Evolutionary conservation across 2,329 filamentous ascomycete genomes (phyloP).

Genomic region (Hirsutella rhossiliensis): DNA sequence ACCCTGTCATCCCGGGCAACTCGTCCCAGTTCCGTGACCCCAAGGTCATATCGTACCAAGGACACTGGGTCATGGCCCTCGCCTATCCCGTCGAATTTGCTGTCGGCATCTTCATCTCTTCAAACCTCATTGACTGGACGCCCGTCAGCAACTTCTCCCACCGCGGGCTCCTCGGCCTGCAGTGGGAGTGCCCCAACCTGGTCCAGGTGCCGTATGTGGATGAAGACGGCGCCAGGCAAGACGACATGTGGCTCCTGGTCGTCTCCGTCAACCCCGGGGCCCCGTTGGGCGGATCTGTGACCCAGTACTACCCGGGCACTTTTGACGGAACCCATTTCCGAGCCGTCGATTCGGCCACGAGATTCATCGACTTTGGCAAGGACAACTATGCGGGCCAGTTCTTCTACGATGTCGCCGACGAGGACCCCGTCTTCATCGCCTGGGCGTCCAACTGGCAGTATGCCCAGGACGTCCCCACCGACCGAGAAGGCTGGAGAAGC

Average conservation of each 20-base stretch:
- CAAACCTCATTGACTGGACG: constrained; percentile 46
- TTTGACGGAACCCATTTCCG: constrained; percentile 55
- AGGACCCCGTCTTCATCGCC: constrained; percentile 19
- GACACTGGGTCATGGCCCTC: constrained; percentile 46
- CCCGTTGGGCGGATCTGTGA: constrained; percentile 41
- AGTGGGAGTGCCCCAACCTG: constrained; percentile 54
- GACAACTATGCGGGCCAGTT: constrained; percentile 24
- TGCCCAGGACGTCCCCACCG: constrained; percentile 16
- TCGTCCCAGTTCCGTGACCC: constrained; percentile 52
- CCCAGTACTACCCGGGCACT: constrained; percentile 42
- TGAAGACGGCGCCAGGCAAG: constrained; percentile 15
- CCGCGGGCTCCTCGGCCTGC: constrained; percentile 36
- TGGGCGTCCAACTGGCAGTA: constrained; percentile 26
- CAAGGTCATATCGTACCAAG: constrained; percentile 47
- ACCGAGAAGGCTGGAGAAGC: constrained; percentile 17
- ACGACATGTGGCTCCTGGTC: constrained; percentile 27
- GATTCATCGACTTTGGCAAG: constrained; percentile 21
- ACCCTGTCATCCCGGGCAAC: constrained; percentile 46
- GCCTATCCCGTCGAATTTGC: constrained; percentile 38
- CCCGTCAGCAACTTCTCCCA: constrained; percentile 39
- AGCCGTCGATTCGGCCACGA: constrained; percentile 14
- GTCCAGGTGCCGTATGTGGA: constrained; percentile 36
- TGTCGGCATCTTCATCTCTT: constrained; percentile 49
- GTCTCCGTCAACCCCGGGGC: constrained; percentile 47
- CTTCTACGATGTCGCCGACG: constrained; percentile 14